Percentiles rank a stretch among this genome's conserved stretches.
phyloP scores from a whole-genome alignment of 2,329 filamentous ascomycete genomes.

The Cryphonectria nitschkei region DNA sequence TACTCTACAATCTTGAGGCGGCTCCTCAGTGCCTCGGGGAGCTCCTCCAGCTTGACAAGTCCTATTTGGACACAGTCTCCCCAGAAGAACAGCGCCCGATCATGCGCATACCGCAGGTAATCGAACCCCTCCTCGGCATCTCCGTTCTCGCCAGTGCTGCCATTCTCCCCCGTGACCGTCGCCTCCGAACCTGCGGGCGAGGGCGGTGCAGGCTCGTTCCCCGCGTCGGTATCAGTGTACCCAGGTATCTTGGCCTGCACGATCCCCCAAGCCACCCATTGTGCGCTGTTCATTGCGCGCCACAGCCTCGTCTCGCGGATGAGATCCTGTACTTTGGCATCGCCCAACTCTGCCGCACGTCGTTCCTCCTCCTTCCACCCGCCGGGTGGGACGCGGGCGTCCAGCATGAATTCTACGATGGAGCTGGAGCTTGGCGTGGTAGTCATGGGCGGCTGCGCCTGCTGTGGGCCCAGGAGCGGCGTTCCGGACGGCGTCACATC shows the following conservation, averaged over 20 bases:
- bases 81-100: slow-evolving; percentile 92
- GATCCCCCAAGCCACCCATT: slow-evolving; percentile 96
- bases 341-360: slow-evolving; percentile 64
- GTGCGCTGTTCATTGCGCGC: slow-evolving; percentile 83
- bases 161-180: slow-evolving; percentile 35
- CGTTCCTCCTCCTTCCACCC: slow-evolving; percentile 65
- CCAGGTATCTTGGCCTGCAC: slow-evolving; percentile 89
- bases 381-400: slow-evolving; percentile 64
- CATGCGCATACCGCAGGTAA: slow-evolving; percentile 88
- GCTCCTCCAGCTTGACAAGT: slow-evolving; percentile 72
- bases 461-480: slow-evolving; percentile 38
- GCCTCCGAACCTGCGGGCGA: slow-evolving; percentile 27
- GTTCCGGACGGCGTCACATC: slow-evolving; percentile 50
- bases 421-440: slow-evolving; percentile 49
- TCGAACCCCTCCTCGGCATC: slow-evolving; percentile 80
- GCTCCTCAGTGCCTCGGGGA: slow-evolving; percentile 68
- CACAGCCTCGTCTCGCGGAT: slow-evolving; percentile 81
- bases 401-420: slow-evolving; percentile 78
- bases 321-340: slow-evolving; percentile 70
- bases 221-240: slow-evolving; percentile 55
- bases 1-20: slow-evolving; percentile 73
- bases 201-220: slow-evolving; percentile 35
- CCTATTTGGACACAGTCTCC: slow-evolving; percentile 83
- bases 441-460: slow-evolving; percentile 38
- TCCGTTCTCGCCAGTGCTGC: slow-evolving; percentile 43